Evolutionary conservation across 768 basidiomycete species (phyloP), one percentile per base, ranked within the genome.

Genomic region (Psilocybe sp.): DNA sequence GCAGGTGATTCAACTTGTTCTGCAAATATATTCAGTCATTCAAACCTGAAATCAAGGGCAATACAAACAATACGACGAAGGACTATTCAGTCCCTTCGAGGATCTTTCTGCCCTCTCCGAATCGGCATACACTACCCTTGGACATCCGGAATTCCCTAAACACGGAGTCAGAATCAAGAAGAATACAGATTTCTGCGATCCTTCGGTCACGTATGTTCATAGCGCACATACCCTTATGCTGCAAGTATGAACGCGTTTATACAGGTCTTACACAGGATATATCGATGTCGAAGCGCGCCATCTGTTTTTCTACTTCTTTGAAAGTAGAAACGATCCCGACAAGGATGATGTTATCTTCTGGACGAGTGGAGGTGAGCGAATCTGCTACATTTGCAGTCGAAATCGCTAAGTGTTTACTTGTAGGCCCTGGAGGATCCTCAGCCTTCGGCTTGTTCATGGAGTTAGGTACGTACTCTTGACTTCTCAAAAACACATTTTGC

Each of bases 281-380:
- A 82, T 87, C 47, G 84, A 86, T 51, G 73, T 84, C 40, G 70
- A 80, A 59, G 72, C 81, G 5, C 73, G 82, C 4, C 84, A 85
- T 58, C 54, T 85, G 14, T 85, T 85, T 61, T 89, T 89, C 72
- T 86, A 86, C 69, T 89, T 89, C 63, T 89, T 89, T 61, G 85
- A 89, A 62, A 84, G 81, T 49, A 69, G 89, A 44, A 76, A 65
- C 44, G 69, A 84, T 51, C 82, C 84, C 5, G 75, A 73, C 33
- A 77, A 68, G 47, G 82, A 84, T 60, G 81, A 83, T 55, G 77
- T 84, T 7, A 79, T 84, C 9, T 79, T 84, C 58, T 78, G 77
- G 77, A 74, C 73, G 0, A 77, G 72, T 47, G 76, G 76, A 50
- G 86, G 74, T 62, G 12, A 13, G 44, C 16, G n/a, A n/a, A 16